A percentile compares a stretch with the other conserved stretches of the same genome.
These are phyloP conservation scores for Fusarium euwallaceae DNA, from an alignment of 2,329 filamentous ascomycete genomes.

Conservation along the genomic window DNA sequence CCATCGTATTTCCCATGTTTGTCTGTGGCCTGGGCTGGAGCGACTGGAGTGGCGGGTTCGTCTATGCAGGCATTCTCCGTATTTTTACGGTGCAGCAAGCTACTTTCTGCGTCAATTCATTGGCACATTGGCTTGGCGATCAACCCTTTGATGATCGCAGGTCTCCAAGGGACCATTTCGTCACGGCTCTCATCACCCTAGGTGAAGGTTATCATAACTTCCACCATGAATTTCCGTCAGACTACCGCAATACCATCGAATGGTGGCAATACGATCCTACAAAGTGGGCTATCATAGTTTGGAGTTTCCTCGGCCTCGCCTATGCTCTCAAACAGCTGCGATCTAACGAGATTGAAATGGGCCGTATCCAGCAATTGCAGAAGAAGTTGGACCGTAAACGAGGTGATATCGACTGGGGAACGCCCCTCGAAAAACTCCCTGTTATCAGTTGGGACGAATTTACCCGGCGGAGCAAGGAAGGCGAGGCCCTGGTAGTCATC, in stretches of 20 bases:
- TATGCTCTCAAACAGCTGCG: slow-evolving; percentile 93
- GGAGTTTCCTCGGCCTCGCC: slow-evolving; percentile 87
- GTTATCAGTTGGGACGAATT: slow-evolving; percentile 91
- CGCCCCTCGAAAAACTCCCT: slow-evolving; percentile 85
- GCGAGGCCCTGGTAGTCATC: slow-evolving; percentile 81
- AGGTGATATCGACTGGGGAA: slow-evolving; percentile 85
- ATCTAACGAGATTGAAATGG: slow-evolving; percentile 92
- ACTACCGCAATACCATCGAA: slow-evolving; percentile 92
- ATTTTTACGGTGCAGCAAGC: slow-evolving; percentile 93
- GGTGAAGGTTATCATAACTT: slow-evolving; percentile 96
- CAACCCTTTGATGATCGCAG: slow-evolving; percentile 89
- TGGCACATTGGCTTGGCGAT: slow-evolving; percentile 69
- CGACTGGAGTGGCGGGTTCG: slow-evolving; percentile 84
- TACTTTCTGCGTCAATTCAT: slow-evolving; percentile 94
- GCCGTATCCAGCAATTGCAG: slow-evolving; percentile 87
- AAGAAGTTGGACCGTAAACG: slow-evolving; percentile 95
- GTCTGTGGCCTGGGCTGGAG: slow-evolving; percentile 84
- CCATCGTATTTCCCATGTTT: slow-evolving; percentile 78
- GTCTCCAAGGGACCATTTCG: slow-evolving; percentile 87
- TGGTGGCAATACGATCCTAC: slow-evolving; percentile 94
- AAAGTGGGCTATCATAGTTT: slow-evolving; percentile 88
- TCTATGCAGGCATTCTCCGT: slow-evolving; percentile 87
- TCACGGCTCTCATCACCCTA: slow-evolving; percentile 87
- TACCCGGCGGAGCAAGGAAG: slow-evolving; percentile 79
- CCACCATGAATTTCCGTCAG: slow-evolving; percentile 63